Evolutionary conservation across 2,329 filamentous ascomycete genomes (phyloP).

Genomic region (Fusarium nematophilum): DNA sequence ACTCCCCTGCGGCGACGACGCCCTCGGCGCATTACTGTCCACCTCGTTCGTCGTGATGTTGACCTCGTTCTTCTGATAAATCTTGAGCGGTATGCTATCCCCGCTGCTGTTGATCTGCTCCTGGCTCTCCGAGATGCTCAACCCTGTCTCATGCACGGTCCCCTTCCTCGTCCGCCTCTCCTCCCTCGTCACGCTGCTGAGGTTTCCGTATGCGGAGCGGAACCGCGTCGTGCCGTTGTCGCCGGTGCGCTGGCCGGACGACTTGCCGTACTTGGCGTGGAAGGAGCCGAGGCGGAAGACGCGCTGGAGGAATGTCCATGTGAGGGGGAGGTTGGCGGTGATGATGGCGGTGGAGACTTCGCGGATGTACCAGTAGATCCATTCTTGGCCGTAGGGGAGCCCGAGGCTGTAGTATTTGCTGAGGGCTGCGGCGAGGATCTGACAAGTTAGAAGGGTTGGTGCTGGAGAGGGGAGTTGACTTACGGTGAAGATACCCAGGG

Average conservation of each 20-base stretch:
- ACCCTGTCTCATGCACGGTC: conserved; percentile 24
- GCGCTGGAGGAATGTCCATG: conserved; percentile 56
- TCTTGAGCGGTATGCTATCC: conserved; percentile 50
- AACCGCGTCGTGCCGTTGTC: conserved; percentile 38
- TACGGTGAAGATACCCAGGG: conserved; percentile 58
- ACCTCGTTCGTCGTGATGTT: conserved; percentile 40
- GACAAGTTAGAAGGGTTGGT: not conserved
- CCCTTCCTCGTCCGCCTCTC: conserved; percentile 15
- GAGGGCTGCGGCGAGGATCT: conserved; percentile 41
- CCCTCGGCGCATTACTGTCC: not conserved
- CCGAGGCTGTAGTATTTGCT: conserved; percentile 57
- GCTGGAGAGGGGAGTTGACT: not conserved
- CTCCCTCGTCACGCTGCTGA: conserved; percentile 37
- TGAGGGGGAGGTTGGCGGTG: conserved; percentile 56
- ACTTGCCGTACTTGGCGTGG: conserved; percentile 42
- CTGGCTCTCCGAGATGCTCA: conserved; percentile 48
- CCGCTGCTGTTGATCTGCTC: conserved; percentile 51
- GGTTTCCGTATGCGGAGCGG: conserved; percentile 39
- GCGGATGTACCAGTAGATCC: conserved; percentile 59
- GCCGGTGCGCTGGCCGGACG: conserved; percentile 38
- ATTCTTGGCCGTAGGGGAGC: conserved; percentile 52
- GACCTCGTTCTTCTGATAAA: conserved; percentile 53
- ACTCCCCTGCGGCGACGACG: not conserved
- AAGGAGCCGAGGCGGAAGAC: conserved; percentile 49
- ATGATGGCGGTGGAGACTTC: conserved; percentile 60